A percentile compares a stretch with the other conserved stretches of the same genome.
phyloP scores from a whole-genome alignment of 1,284 basidiomycete species.

The Apiotrichum gamsii region DNA sequence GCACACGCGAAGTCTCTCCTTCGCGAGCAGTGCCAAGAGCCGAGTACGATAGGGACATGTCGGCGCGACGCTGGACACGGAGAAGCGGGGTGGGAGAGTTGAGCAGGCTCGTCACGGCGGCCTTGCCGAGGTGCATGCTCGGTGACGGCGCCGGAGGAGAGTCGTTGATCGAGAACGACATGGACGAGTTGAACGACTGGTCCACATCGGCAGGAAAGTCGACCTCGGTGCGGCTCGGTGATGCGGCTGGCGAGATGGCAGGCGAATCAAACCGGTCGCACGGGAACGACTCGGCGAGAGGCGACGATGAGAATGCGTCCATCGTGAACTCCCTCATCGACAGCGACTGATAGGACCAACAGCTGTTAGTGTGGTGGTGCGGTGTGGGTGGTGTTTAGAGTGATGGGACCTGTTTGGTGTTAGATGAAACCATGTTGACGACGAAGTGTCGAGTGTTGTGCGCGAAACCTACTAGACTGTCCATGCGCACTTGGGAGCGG shows the following conservation, averaged over 20 bases:
- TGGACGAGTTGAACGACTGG: conserved; percentile 46
- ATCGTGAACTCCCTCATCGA: conserved; percentile 16
- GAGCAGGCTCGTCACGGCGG: conserved; percentile 17
- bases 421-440: too few species aligned
- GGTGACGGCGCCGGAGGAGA: conserved; percentile 19
- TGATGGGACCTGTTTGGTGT: too few species aligned
- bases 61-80: not conserved
- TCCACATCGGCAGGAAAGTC: conserved; percentile 45
- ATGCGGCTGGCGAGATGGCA: conserved; percentile 22
- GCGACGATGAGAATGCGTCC: conserved; percentile 41
- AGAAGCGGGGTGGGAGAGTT: conserved; percentile 9
- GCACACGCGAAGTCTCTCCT: not conserved
- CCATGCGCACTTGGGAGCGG: too few species aligned
- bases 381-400: too few species aligned
- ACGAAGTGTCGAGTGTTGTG: too few species aligned
- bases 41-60: not conserved
- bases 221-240: conserved; percentile 39
- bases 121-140: conserved; percentile 9
- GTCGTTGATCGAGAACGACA: conserved; percentile 34
- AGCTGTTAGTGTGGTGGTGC: too few species aligned
- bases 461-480: too few species aligned
- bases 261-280: conserved; percentile 28
- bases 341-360: too few species aligned
- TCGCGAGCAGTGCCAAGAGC: not conserved
- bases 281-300: conserved; percentile 35